These are phyloP conservation scores for Leishmania guyanensis DNA, from an alignment of 208 protist genomes.

Conservation along the genomic window DNA sequence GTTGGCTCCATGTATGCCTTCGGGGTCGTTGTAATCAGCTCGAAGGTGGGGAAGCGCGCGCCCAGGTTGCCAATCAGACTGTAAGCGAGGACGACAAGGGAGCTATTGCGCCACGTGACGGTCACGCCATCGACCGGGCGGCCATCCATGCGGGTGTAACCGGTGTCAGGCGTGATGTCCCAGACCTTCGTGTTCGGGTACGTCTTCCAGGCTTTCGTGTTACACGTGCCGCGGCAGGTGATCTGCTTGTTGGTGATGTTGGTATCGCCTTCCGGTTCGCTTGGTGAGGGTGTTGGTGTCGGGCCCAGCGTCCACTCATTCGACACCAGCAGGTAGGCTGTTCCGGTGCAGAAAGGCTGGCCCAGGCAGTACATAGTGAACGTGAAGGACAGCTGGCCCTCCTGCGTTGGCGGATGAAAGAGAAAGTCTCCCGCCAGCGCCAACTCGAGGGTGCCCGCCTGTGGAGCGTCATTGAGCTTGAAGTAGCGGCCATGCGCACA, in stretches of 20 bases:
- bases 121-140: slow-evolving; percentile 54
- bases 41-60: slow-evolving; percentile 85
- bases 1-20: slow-evolving; percentile 60
- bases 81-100: slow-evolving; percentile 71
- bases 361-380: slow-evolving; percentile 80
- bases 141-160: slow-evolving; percentile 61
- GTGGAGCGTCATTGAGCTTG: slow-evolving; percentile 45
- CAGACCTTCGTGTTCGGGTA: slow-evolving; percentile 58
- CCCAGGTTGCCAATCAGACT: slow-evolving; percentile 79
- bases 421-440: slow-evolving; percentile 71
- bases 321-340: slow-evolving; percentile 69
- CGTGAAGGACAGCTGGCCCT: slow-evolving; percentile 54
- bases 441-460: slow-evolving; percentile 51
- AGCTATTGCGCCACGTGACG: slow-evolving; percentile 61
- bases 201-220: slow-evolving; percentile 70
- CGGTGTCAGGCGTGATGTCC: slow-evolving; percentile 60
- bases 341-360: slow-evolving; percentile 58
- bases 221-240: slow-evolving; percentile 74
- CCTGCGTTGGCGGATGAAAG: slow-evolving; percentile 45
- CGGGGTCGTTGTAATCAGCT: slow-evolving; percentile 44
- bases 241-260: slow-evolving; percentile 61
- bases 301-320: slow-evolving; percentile 46
- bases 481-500: slow-evolving; percentile 80
- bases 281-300: slow-evolving; percentile 22
- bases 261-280: slow-evolving; percentile 3